phyloP scores from a whole-genome alignment of 495 filamentous ascomycete genomes.

The Hypoxylon intermedium region DNA sequence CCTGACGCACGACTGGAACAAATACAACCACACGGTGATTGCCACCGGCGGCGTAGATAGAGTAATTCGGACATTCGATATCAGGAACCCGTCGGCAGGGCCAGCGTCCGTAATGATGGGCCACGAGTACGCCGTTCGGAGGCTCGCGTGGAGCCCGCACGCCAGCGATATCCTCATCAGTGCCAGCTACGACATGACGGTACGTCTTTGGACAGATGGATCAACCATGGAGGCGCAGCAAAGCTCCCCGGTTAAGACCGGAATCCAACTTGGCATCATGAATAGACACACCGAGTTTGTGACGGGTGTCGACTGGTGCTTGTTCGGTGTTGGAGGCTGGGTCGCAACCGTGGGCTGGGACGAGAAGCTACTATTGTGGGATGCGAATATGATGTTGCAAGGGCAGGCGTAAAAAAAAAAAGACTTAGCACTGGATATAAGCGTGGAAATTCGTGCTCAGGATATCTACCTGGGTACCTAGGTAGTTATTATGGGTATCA shows the following conservation, averaged over 20 bases:
- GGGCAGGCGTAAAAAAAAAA: conserved; percentile 18
- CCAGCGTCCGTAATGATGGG: conserved; percentile 75
- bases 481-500: too few species aligned
- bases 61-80: conserved; percentile 85
- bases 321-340: conserved; percentile 96
- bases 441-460: background rate
- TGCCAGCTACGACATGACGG: conserved; percentile 97
- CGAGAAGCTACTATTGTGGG: conserved; percentile 88
- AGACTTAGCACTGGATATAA: background rate
- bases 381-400: conserved; percentile 64
- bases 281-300: conserved; percentile 92
- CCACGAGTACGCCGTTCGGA: conserved; percentile 89
- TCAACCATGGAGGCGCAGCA: conserved; percentile 55
- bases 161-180: conserved; percentile 81
- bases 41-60: conserved; percentile 92
- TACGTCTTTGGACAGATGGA: conserved; percentile 88
- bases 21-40: conserved; percentile 82
- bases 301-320: conserved; percentile 97
- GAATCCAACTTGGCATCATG: conserved; percentile 84
- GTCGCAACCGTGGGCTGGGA: conserved; percentile 94
- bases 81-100: conserved; percentile 73
- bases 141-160: conserved; percentile 90
- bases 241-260: conserved; percentile 50
- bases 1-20: conserved; percentile 98
- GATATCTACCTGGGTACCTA: too few species aligned